Conservation (phyloP, 306 rosid species). For the Vigna nakashimae region DNA sequence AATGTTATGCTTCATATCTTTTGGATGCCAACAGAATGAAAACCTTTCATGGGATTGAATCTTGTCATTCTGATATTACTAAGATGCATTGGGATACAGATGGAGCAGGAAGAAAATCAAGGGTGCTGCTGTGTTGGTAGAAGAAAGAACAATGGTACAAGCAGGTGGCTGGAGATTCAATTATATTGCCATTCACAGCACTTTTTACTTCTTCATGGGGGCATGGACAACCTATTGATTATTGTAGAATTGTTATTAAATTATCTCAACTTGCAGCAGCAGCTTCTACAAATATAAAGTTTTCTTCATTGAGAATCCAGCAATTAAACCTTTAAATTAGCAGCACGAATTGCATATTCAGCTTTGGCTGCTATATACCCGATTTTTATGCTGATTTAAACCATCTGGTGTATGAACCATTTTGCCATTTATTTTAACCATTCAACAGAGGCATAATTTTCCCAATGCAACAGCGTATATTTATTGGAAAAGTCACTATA, state of each 20-base stretch:
- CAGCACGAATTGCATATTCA: conserved; percentile 24
- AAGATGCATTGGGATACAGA: conserved; percentile 33
- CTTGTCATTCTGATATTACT: conserved; percentile 24
- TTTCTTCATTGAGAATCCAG: conserved; percentile 24
- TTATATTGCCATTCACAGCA: conserved; percentile 20
- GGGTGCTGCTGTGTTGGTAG: conserved; percentile 27
- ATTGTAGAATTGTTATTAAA: conserved; percentile 31
- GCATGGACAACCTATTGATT: conserved; percentile 37
- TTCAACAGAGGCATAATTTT: conserved; percentile 7
- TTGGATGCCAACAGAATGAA: conserved; percentile 38
- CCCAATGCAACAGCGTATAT: neutral
- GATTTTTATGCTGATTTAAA: conserved; percentile 24
- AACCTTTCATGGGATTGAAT: conserved; percentile 36
- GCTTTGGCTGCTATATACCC: conserved; percentile 23
- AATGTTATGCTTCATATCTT: conserved; percentile 33
- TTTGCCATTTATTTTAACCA: neutral
- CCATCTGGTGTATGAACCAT: conserved; percentile 14
- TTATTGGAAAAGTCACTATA: neutral
- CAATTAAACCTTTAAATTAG: conserved; percentile 40
- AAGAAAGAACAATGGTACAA: conserved; percentile 36
- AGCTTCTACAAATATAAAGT: conserved; percentile 25
- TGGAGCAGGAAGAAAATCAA: conserved; percentile 34
- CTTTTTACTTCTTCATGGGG: conserved; percentile 35
- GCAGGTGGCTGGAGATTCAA: conserved; percentile 38
- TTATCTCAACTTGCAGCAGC: conserved; percentile 27